Base-by-base conservation (phyloP, 345 rosid genomes). In the Gossypium turneri region DNA sequence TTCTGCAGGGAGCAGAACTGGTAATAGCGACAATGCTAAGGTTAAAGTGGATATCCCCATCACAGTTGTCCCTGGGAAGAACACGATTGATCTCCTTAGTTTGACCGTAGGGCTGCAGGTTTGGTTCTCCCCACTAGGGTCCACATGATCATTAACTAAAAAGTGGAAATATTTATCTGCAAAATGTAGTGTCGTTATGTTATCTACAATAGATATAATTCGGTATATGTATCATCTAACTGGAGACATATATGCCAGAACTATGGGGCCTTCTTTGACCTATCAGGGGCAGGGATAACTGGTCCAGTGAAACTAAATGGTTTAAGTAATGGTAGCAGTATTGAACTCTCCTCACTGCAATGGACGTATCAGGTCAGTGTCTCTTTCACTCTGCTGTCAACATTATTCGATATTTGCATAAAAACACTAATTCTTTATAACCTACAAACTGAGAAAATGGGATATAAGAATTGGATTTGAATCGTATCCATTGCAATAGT, bases 81-180 rank as follows among this genome's bases (percentile, higher is more conserved):
- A 94, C 86, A 85, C 83, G 70, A 79, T 92, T 3, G 97, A 92
- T 81, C 90, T 94, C 73, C 85, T 94, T 73, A 86, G 98, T 85
- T 81, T 92, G 81, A 92, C 98, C 2, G 98, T 92, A n/a, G 98
- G 98, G 77, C 98, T 92, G 79, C 90, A 88, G 94, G 97, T 94
- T 74, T 1, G 79, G 70, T 70, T 77, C 53, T 55, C 79, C 59
- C 43, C 10, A 16, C 52, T 70, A 45, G 43, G 29, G 56, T 29
- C 76, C 60, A 45, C 76, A 9, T 34, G 29, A 55, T 53, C 63
- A 73, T 64, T 63, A 19, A 17, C 27, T 38, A n/a, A 61, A 72
- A 66, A n/a, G 6, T 9, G 55, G 48, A 55, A 57, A 61, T 48
- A 67, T 34, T 27, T 34, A 45, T 76, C 63, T 53, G 51, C 12